These are phyloP conservation scores for Piper betle DNA, from an alignment of 164 flowering plant species.

Conservation along the genomic window DNA sequence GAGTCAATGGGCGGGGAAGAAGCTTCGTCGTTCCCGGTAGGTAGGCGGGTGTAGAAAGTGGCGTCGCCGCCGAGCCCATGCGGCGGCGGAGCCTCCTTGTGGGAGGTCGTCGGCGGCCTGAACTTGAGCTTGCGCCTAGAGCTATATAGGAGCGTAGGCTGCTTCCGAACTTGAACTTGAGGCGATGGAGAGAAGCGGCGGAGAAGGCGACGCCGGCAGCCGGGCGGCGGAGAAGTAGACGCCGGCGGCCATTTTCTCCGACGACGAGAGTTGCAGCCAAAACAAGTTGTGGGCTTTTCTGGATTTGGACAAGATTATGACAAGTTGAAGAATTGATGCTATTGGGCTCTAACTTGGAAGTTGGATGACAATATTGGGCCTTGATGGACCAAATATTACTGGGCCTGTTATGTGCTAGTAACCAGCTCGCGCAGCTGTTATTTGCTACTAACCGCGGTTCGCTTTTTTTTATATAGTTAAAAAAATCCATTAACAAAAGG, in stretches of 20 bases:
- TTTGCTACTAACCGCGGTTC: no score
- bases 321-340: no score
- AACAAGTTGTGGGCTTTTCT: neutral
- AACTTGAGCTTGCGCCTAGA: conserved; percentile 14
- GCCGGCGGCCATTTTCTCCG: neutral
- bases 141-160: conserved; percentile 2
- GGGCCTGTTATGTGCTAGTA: no score
- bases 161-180: conserved; percentile 17
- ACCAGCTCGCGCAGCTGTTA: no score
- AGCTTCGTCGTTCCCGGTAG: conserved; percentile 36
- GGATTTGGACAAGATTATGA: no score
- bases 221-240: no score
- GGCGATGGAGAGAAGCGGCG: conserved; percentile 3
- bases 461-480: no score
- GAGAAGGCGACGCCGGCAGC: neutral
- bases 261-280: neutral
- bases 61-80: conserved; percentile 32
- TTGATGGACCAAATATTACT: no score
- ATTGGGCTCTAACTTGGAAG: neutral
- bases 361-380: neutral
- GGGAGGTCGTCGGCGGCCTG: conserved; percentile 9
- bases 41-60: conserved; percentile 57
- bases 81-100: conserved; percentile 6
- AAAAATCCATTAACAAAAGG: no score
- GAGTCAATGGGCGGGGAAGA: neutral